These are phyloP conservation scores for Auriculariales sp. DNA, from an alignment of 768 basidiomycete genomes.

Conservation along the genomic window DNA sequence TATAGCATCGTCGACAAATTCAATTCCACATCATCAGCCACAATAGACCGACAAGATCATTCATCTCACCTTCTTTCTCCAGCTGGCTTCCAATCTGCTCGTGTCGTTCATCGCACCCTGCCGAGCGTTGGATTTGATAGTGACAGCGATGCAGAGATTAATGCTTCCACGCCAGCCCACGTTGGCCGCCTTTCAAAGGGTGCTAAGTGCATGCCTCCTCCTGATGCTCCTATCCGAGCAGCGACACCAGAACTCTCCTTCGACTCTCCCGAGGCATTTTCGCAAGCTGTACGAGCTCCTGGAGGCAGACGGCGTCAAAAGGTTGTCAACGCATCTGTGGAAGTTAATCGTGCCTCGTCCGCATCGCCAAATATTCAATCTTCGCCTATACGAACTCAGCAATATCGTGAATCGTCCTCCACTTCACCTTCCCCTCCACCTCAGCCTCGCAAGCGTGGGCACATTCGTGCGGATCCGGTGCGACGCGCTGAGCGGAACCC, in stretches of 20 bases:
- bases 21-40: too few relatives aligned
- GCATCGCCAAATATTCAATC: background rate
- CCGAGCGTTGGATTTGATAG: background rate
- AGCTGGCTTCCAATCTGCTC: background rate
- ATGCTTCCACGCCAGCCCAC: background rate
- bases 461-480: background rate
- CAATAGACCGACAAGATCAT: too few relatives aligned
- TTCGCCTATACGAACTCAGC: background rate
- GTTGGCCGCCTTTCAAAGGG: background rate
- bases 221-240: too few relatives aligned
- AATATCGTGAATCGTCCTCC: background rate
- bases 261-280: background rate
- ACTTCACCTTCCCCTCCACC: slow-evolving; percentile 1
- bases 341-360: background rate
- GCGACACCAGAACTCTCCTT: too few relatives aligned
- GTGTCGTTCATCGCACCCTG: background rate
- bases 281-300: background rate
- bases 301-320: background rate
- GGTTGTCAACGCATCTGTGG: background rate
- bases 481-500: slow-evolving; percentile 3
- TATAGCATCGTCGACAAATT: background rate
- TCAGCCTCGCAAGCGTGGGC: background rate
- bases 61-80: too few relatives aligned
- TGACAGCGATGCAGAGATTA: background rate
- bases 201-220: too few relatives aligned